Evolutionary conservation across 345 rosid genomes (phyloP).

Genomic region (Sapria himalayana): DNA sequence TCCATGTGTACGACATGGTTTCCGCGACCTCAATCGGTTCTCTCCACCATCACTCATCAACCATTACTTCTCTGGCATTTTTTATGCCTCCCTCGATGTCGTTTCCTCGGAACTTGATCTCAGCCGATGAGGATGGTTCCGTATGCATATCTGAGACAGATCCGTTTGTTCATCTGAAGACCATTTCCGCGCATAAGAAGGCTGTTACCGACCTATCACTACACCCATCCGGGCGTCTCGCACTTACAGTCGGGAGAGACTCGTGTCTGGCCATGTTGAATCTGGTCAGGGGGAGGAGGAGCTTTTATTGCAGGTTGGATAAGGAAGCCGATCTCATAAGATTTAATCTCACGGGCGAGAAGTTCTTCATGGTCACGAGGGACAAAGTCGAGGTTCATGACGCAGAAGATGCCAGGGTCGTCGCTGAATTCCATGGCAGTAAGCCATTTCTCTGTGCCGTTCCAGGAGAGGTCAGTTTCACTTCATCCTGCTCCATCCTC

Average conservation of each 20-base stretch:
- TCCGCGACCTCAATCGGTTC: constrained; percentile 73
- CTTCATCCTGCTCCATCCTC: no score
- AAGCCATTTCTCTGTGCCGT: constrained; percentile 65
- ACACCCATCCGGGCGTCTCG: constrained; percentile 72
- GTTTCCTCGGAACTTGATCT: constrained; percentile 72
- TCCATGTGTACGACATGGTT: constrained; percentile 70
- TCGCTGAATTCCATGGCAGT: constrained; percentile 30
- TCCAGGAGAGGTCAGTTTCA: constrained; percentile 59
- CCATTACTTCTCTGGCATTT: constrained; percentile 60
- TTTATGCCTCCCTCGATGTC: constrained; percentile 53
- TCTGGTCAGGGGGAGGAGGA: constrained; percentile 73
- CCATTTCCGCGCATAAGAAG: constrained; percentile 43
- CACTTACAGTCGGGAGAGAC: constrained; percentile 59
- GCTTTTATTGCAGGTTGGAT: constrained; percentile 49
- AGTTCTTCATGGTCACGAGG: constrained; percentile 49
- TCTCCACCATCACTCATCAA: constrained; percentile 42
- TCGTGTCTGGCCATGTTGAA: constrained; percentile 75
- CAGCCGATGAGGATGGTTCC: constrained; percentile 67
- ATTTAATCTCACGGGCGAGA: constrained; percentile 38
- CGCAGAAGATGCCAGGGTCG: constrained; percentile 71
- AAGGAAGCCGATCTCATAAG: constrained; percentile 50
- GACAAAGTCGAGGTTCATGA: constrained; percentile 47
- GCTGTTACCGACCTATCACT: constrained; percentile 51
- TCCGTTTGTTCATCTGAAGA: constrained; percentile 63
- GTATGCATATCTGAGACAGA: constrained; percentile 69